Evolutionary conservation across 495 filamentous ascomycete species (phyloP).

Genomic region (Daldinia caldariorum): DNA sequence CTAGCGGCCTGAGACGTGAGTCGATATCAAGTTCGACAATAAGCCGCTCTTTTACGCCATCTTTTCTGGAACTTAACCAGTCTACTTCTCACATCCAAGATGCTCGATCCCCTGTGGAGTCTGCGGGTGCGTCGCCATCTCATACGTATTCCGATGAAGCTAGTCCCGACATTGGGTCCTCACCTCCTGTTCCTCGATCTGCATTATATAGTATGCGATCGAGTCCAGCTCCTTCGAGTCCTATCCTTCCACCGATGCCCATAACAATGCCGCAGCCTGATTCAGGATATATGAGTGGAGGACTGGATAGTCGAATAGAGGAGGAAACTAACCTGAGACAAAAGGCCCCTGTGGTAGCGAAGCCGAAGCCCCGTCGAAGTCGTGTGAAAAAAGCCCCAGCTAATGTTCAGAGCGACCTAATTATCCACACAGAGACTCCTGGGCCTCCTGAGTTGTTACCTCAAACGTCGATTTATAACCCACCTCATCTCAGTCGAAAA

Average conservation of each 20-base stretch:
- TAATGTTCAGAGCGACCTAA: conserved; percentile 46
- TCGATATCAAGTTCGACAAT: conserved; percentile 28
- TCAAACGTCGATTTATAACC: conserved; percentile 58
- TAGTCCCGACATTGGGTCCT: conserved; percentile 77
- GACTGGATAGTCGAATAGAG: conserved; percentile 65
- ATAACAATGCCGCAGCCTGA: conserved; percentile 63
- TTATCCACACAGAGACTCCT: conserved; percentile 54
- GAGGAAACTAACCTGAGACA: conserved; percentile 53
- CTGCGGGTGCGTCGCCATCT: conserved; percentile 65
- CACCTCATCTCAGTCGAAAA: conserved; percentile 41
- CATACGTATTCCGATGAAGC: conserved; percentile 62
- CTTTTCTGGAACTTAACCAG: conserved; percentile 33
- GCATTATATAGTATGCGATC: conserved; percentile 55
- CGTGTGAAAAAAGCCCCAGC: conserved; percentile 45
- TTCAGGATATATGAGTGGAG: conserved; percentile 84
- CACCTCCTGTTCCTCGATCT: conserved; percentile 74
- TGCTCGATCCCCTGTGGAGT: conserved; percentile 57
- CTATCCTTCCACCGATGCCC: conserved; percentile 71
- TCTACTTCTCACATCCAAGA: conserved; percentile 48
- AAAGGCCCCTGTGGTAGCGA: conserved; percentile 24
- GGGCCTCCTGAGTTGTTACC: conserved; percentile 57
- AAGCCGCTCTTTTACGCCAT: conserved; percentile 22
- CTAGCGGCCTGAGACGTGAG: conserved; percentile 41
- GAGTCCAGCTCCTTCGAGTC: conserved; percentile 73
- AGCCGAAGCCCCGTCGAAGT: conserved; percentile 50